phyloP scores from a whole-genome alignment of 192 early-diverging fungal species.

The Entomortierella lignicola region DNA sequence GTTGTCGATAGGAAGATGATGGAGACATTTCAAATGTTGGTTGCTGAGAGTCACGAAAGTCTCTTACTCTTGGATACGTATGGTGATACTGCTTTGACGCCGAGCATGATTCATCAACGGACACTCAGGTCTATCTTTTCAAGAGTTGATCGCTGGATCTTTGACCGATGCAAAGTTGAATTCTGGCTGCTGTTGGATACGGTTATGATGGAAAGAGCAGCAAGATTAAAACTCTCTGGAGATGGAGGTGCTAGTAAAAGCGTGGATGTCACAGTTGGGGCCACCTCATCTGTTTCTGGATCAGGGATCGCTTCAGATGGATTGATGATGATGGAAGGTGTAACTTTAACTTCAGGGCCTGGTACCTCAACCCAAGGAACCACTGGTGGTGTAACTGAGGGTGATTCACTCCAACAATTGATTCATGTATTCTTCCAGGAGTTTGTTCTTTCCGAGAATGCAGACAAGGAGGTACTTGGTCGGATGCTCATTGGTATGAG shows the following conservation, averaged over 20 bases:
- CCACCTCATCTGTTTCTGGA: constrained; percentile 12
- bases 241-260: constrained; percentile 10
- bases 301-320: constrained; percentile 4
- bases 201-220: constrained; percentile 39
- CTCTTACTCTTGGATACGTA: constrained; percentile 57
- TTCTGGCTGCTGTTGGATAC: constrained; percentile 61
- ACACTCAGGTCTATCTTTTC: constrained; percentile 56
- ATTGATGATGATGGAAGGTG: constrained; percentile 51
- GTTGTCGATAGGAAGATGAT: constrained; percentile 54
- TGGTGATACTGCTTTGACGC: constrained; percentile 32
- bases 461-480: constrained; percentile 42
- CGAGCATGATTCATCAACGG: constrained; percentile 57
- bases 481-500: constrained; percentile 48
- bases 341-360: constrained; percentile 11
- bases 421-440: constrained; percentile 50
- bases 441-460: constrained; percentile 41
- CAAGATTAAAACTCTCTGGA: background rate
- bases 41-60: constrained; percentile 57
- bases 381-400: background rate
- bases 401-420: constrained; percentile 31
- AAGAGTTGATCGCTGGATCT: constrained; percentile 63
- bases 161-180: constrained; percentile 63
- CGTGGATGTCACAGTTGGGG: constrained; percentile 1
- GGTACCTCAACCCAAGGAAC: background rate
- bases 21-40: constrained; percentile 52